Conservation (phyloP, 345 rosid genomes). For the Punica granatum region DNA sequence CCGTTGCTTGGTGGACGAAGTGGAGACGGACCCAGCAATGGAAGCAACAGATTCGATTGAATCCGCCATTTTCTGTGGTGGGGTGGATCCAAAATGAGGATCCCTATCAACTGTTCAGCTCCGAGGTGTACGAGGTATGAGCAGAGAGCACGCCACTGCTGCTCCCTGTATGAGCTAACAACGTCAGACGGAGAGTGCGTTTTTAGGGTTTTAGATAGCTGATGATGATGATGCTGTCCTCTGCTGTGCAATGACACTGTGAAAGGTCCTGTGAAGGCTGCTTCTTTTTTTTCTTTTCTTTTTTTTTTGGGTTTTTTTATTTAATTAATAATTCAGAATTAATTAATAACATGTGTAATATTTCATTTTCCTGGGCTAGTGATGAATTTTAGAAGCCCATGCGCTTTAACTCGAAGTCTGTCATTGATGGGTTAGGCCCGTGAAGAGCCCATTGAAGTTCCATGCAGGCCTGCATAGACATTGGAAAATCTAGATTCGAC, state of each 20-base stretch:
- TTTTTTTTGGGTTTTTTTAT: too few relatives aligned
- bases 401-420: too few relatives aligned
- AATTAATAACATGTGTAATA: too few relatives aligned
- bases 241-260: too few relatives aligned
- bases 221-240: not conserved
- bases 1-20: conserved; percentile 57
- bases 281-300: not conserved
- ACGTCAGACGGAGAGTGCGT: not conserved
- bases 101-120: not conserved
- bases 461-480: too few relatives aligned
- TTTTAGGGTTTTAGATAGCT: conserved; percentile 5
- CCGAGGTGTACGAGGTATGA: not conserved
- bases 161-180: not conserved
- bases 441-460: too few relatives aligned
- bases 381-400: too few relatives aligned
- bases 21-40: conserved; percentile 47
- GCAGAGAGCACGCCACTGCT: not conserved
- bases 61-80: conserved; percentile 39
- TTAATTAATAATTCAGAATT: too few relatives aligned
- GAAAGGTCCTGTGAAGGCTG: too few relatives aligned
- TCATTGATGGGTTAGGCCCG: too few relatives aligned
- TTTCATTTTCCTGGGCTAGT: too few relatives aligned
- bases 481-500: too few relatives aligned
- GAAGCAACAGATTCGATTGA: conserved; percentile 46
- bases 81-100: conserved; percentile 3